These are phyloP conservation scores for Turritis glabra DNA, from an alignment of 345 rosid genomes.

Conservation along the genomic window DNA sequence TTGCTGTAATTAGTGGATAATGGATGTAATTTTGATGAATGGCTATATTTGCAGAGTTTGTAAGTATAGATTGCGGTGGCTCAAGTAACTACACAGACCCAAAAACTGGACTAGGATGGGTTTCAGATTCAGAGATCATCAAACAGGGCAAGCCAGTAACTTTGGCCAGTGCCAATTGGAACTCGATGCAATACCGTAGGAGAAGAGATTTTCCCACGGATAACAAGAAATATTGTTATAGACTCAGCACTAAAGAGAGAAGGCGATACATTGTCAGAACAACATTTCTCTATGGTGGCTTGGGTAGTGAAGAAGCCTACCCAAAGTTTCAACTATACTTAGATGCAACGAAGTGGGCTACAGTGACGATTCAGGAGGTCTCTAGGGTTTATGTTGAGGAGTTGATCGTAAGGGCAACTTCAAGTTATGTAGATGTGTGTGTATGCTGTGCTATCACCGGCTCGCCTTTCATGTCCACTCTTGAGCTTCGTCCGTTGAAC, in stretches of 20 bases:
- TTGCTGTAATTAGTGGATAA: background rate
- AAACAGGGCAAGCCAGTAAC: slow-evolving; percentile 49
- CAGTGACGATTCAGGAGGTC: slow-evolving; percentile 69
- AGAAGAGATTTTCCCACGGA: slow-evolving; percentile 86
- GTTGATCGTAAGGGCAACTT: slow-evolving; percentile 79
- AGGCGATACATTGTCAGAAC: slow-evolving; percentile 88
- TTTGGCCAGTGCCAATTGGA: slow-evolving; percentile 45
- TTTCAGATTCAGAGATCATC: slow-evolving; percentile 70
- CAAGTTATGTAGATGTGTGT: slow-evolving; percentile 78
- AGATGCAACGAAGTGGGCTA: slow-evolving; percentile 94
- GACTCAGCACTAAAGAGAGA: slow-evolving; percentile 61
- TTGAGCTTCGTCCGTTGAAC: slow-evolving; percentile 86
- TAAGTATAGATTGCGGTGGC: slow-evolving; percentile 93
- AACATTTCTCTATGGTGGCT: slow-evolving; percentile 74
- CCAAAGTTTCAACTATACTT: slow-evolving; percentile 85
- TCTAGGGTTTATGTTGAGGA: slow-evolving; percentile 74
- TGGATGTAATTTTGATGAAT: slow-evolving; percentile 11
- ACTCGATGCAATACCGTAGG: slow-evolving; percentile 49
- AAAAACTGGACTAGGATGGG: slow-evolving; percentile 78
- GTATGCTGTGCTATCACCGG: slow-evolving; percentile 88
- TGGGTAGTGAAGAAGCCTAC: slow-evolving; percentile 58
- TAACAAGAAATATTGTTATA: slow-evolving; percentile 81
- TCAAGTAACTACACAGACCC: slow-evolving; percentile 65
- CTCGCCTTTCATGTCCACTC: slow-evolving; percentile 84
- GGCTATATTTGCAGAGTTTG: slow-evolving; percentile 55